Base-by-base conservation (phyloP, 106 monocot species). In the Amphibolis antarctica region DNA sequence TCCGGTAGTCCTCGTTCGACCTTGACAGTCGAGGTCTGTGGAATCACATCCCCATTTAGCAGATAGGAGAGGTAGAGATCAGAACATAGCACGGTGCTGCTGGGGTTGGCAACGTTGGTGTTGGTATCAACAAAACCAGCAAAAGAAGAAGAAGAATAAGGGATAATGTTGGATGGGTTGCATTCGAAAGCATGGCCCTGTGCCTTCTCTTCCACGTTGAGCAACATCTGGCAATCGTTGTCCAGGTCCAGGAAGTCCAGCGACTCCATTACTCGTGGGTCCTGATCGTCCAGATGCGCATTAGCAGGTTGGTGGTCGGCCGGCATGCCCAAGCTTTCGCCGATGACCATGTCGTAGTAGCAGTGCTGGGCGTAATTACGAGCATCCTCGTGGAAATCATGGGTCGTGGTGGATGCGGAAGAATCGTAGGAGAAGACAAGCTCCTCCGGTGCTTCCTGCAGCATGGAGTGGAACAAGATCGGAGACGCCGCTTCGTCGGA, bases 241-340 rank as follows among this genome's bases (percentile, higher is more conserved):
- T 67, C 53, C 51, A 74, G 44, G 23, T 67, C 66, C 11, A 74
- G n/a, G 48, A 67, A 67, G 14, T 22, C 44, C 1, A 50, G 20
- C 10, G 15, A 14, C 10, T 15, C 54, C 14, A 36, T 4, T 19
- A 15, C 4, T 49, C 17, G 49, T 49, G 49, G 49, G 17, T 19
- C n/a, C 49, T 49, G 2, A 10, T 14, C n/a, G n/a, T n/a, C 0
- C 1, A 36, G 36, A 36, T 36, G 36, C 4, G 4, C 36, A 36
- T 36, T 36, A 36, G 4, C 7, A 36, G n/a, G n/a, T n/a, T n/a
- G n/a, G n/a, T 36, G 36, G 7, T 36, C 36, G 7, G 36, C 36
- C 7, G n/a, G n/a, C n/a, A n/a, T n/a, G n/a, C 36, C 36, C 2
- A 36, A 36, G 36, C 36, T 36, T 2, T 49, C 4, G 12, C n/a